phyloP scores from a whole-genome alignment of 169 alveolate species.

The Theileria orientalis region DNA sequence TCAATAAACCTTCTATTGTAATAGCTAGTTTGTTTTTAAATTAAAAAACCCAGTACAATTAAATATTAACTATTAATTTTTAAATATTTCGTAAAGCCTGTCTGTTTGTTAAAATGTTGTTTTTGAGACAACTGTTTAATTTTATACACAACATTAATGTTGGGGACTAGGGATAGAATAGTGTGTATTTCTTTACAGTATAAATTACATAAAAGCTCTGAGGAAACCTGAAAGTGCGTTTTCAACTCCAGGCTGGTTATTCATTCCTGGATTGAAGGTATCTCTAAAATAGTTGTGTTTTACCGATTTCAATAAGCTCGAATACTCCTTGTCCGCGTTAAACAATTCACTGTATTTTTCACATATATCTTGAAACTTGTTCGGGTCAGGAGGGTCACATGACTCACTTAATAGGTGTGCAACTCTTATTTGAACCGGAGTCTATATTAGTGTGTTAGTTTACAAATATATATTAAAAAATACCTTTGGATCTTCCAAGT shows the following conservation, averaged over 20 bases:
- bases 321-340: conserved; percentile 40
- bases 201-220: background rate
- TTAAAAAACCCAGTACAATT: too few relatives aligned
- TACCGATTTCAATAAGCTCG: conserved; percentile 18
- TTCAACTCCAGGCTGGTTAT: background rate
- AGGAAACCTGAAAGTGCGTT: background rate
- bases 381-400: conserved; percentile 41
- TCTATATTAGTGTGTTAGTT: conserved; percentile 5
- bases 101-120: too few relatives aligned
- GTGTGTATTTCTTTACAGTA: background rate
- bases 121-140: too few relatives aligned
- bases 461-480: background rate
- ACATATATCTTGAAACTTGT: conserved; percentile 32
- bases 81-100: too few relatives aligned
- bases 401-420: conserved; percentile 53
- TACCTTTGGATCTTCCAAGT: conserved; percentile 40
- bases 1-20: too few relatives aligned
- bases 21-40: too few relatives aligned
- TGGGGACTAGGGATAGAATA: too few relatives aligned
- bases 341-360: conserved; percentile 43
- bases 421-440: conserved; percentile 56
- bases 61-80: too few relatives aligned
- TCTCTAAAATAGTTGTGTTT: background rate
- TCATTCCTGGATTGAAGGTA: background rate
- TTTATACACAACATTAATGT: too few relatives aligned